These are phyloP conservation scores for Colletotrichum coccodes DNA, from an alignment of 2,329 filamentous ascomycete species.

Conservation along the genomic window DNA sequence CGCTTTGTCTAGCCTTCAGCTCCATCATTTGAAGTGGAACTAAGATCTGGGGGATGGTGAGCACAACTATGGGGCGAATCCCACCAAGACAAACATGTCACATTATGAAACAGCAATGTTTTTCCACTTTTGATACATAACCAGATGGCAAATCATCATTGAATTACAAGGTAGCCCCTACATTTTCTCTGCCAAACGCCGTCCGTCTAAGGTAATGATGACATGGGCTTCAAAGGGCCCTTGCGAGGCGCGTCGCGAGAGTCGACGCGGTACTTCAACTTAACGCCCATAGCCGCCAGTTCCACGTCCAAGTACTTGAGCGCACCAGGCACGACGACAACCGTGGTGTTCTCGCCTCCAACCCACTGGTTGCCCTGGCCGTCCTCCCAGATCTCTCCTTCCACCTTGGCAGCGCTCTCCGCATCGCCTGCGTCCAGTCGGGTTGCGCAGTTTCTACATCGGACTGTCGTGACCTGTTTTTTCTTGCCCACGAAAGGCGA, in stretches of 20 bases:
- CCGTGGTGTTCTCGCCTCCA: conserved; percentile 89
- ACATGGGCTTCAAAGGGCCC: conserved; percentile 57
- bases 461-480: conserved; percentile 74
- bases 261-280: conserved; percentile 82
- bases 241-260: conserved; percentile 73
- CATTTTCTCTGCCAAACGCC: conserved; percentile 30
- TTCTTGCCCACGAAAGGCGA: conserved; percentile 72
- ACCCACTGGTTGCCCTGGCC: conserved; percentile 85
- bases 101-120: background rate
- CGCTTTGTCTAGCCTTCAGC: background rate
- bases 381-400: conserved; percentile 91
- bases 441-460: conserved; percentile 82
- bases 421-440: conserved; percentile 68
- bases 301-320: conserved; percentile 95
- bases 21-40: background rate
- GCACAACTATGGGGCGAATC: no score
- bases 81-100: background rate
- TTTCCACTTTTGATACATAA: background rate
- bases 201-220: conserved; percentile 31
- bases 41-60: background rate
- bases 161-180: conserved; percentile 13
- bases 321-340: conserved; percentile 92
- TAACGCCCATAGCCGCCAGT: conserved; percentile 94
- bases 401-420: conserved; percentile 63
- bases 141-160: conserved; percentile 4